Evolutionary conservation across 768 basidiomycete genomes (phyloP).

Genomic region (Stropharia rugosoannulata): DNA sequence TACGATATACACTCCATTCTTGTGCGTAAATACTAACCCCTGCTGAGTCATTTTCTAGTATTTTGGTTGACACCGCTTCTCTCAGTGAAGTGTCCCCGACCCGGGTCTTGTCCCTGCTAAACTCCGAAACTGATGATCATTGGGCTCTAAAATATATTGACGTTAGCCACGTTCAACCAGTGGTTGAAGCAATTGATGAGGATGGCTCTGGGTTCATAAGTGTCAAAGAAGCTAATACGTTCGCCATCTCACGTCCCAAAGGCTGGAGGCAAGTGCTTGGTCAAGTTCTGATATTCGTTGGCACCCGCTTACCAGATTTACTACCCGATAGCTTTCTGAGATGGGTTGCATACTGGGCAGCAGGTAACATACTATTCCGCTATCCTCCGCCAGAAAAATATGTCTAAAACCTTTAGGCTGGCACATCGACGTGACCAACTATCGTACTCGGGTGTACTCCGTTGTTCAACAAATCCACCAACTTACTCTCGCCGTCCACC

Average conservation of each 20-base stretch:
- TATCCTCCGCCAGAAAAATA: neutral
- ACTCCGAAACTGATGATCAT: neutral
- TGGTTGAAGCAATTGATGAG: slow-evolving; percentile 26
- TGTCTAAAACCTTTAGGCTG: slow-evolving; percentile 5
- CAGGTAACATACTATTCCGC: slow-evolving; percentile 11
- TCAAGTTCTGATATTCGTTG: neutral
- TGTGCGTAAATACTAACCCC: neutral
- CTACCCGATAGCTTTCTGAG: slow-evolving; percentile 13
- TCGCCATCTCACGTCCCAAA: slow-evolving; percentile 18
- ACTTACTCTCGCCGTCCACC: slow-evolving; percentile 2
- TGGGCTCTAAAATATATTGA: slow-evolving; percentile 27
- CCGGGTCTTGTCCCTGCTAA: neutral
- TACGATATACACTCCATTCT: neutral
- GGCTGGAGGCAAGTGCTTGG: slow-evolving; percentile 18
- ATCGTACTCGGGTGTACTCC: slow-evolving; percentile 15
- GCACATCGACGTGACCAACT: slow-evolving; percentile 18
- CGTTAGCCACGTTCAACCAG: slow-evolving; percentile 22
- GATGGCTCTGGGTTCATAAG: slow-evolving; percentile 28
- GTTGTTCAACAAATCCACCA: slow-evolving; percentile 15
- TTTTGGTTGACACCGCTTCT: no score
- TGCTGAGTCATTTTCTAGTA: no score
- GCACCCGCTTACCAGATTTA: no score
- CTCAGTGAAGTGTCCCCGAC: neutral
- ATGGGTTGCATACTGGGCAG: slow-evolving; percentile 28
- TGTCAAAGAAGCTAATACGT: slow-evolving; percentile 26